Evolutionary conservation across 2,329 filamentous ascomycete genomes (phyloP), one percentile per base, ranked within the genome.

Genomic region (Phyllosticta citriasiana): DNA sequence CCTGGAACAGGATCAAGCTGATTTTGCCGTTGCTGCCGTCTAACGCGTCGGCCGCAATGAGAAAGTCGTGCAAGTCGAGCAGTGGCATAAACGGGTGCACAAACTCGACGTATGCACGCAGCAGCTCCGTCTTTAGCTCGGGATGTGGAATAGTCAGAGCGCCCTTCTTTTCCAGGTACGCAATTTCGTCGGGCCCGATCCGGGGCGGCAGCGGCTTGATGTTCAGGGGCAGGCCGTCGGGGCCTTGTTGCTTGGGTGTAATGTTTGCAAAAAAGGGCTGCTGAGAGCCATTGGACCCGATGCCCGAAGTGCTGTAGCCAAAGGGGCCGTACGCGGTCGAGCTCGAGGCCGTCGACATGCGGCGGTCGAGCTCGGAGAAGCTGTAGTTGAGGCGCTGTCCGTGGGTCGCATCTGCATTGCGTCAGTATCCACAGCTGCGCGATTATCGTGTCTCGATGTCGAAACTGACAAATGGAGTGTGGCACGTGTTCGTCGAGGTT

Each of bases 11-110:
- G 62, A 97, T 83, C 67, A 97, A 78, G 76, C 92, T 96, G 68
- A 91, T 81, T 70, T 85, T 86, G 9, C 87, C 86, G 66, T 84
- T 80, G 55, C 82, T 79, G 14, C 88, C 89, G 71, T 94, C 88
- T 10, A 81, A 79, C 62, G 80, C 79, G 67, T 86, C 84, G 65
- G 91, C 80, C 53, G 82, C 80, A 57, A 77, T 72, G 9, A 86
- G 69, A 62, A 86, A 83, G 33, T 86, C 83, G 64, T 84, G 80
- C 55, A 86, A 67, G 63, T 86, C 91, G 64, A 97, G 77, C 33
- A 96, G 79, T 25, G 93, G 93, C 90, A 97, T 96, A 72, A 90
- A 97, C 0, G 92, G 91, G 72, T 97, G 88, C 7, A 97, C 91
- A 72, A 88, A 96, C 76, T 96, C 89, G 64, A 93, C 82, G 68